Conservation (phyloP, 73 alveolate species). For the Durusdinium trenchii region DNA sequence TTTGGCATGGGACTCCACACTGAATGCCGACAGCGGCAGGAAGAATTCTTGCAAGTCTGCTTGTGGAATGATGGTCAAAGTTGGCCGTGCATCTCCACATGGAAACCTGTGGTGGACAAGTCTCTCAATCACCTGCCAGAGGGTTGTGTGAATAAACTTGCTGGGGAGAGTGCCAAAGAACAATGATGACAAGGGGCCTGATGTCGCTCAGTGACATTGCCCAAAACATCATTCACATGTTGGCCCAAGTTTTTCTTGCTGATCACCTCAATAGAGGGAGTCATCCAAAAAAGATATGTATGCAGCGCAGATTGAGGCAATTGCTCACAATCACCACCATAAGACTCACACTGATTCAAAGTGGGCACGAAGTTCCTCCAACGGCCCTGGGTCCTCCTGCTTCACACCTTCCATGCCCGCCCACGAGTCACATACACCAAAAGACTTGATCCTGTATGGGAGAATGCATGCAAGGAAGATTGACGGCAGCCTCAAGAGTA, state of each 20-base stretch:
- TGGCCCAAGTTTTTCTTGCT: neutral
- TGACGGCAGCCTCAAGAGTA: too few relatives aligned
- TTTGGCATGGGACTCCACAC: neutral
- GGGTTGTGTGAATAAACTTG: too few relatives aligned
- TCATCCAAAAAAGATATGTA: too few relatives aligned
- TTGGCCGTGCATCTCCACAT: neutral
- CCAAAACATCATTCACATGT: neutral
- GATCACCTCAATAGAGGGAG: neutral
- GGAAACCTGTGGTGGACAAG: neutral
- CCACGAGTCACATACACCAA: neutral
- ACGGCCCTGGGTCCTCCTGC: neutral
- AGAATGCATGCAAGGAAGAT: too few relatives aligned
- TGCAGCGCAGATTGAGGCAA: too few relatives aligned
- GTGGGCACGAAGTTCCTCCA: neutral
- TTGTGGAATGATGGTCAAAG: slow-evolving; percentile 5
- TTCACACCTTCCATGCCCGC: slow-evolving; percentile 1
- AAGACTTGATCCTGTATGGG: too few relatives aligned
- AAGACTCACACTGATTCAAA: neutral
- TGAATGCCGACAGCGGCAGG: neutral
- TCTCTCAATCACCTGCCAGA: neutral
- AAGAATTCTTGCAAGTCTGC: neutral
- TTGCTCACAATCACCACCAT: too few relatives aligned
- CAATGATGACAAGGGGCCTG: neutral
- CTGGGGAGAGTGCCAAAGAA: too few relatives aligned
- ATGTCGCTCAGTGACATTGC: neutral